A percentile compares a stretch with the other conserved stretches of the same genome.
Evolutionary conservation across 768 basidiomycete genomes (phyloP).

Genomic region (Lentinula edodes): DNA sequence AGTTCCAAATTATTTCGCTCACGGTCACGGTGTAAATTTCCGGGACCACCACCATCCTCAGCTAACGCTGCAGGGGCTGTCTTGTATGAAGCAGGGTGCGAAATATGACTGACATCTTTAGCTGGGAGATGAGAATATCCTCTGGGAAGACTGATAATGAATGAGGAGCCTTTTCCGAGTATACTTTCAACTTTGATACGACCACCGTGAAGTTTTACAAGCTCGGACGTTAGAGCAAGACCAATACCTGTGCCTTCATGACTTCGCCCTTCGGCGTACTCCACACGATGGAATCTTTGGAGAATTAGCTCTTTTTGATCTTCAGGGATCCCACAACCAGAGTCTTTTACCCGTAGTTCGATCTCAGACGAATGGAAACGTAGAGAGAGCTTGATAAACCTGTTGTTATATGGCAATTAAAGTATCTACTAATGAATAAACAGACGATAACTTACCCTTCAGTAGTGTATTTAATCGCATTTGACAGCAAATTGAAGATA

Average conservation of each 20-base stretch:
- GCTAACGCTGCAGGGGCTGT: neutral
- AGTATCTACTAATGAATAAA: too few species aligned
- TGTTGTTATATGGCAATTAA: neutral
- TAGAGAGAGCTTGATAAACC: neutral
- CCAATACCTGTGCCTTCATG: slow-evolving; percentile 8
- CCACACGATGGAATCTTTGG: slow-evolving; percentile 5
- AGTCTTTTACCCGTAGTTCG: neutral
- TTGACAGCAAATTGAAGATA: slow-evolving; percentile 6
- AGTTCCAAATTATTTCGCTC: too few species aligned
- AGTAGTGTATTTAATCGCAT: slow-evolving; percentile 6
- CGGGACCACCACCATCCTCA: too few species aligned
- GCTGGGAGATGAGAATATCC: slow-evolving; percentile 3
- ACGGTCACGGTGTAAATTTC: neutral
- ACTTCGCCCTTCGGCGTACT: slow-evolving; percentile 5
- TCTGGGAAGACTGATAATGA: slow-evolving; percentile 1
- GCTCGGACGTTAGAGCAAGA: slow-evolving; percentile 7
- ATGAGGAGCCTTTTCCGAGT: slow-evolving; percentile 2
- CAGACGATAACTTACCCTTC: neutral
- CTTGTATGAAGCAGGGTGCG: neutral
- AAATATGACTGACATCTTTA: neutral
- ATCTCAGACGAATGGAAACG: neutral
- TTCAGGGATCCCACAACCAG: slow-evolving; percentile 9
- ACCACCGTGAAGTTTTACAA: slow-evolving; percentile 7
- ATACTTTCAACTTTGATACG: slow-evolving; percentile 2
- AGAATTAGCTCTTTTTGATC: slow-evolving; percentile 3